Base-by-base conservation (phyloP, 2,329 filamentous ascomycete genomes). In the Ascochyta fabae region DNA sequence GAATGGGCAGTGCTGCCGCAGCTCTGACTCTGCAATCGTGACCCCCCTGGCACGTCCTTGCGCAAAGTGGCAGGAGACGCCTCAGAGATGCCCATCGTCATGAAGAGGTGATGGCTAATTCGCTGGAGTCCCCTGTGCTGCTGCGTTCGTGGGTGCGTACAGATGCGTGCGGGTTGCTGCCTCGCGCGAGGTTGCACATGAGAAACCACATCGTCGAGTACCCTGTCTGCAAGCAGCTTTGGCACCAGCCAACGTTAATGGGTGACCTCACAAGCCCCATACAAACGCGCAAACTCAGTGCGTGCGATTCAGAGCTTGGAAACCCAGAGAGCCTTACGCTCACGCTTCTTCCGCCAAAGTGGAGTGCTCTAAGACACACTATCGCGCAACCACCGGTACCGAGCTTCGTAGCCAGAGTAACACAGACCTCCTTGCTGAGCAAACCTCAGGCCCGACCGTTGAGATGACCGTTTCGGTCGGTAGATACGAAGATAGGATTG, bases 321-420 rank as follows among this genome's bases (percentile, higher is more conserved):
- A 43, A 50, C 48, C 53, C 23, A 48, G 55, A 48, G 19, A 41
- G 47, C 61, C 56, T 53, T 50, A 64, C 57, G 49, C 52, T 59
- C 64, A 62, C 33, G 53, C 53, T 46, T 42, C 53, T 56, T 57
- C 59, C 66, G 65, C 19, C 67, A 63, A 70, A 61, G 63, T 66
- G 61, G 58, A 53, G 44, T 63, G 67, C 64, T 68, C 53, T 68
- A 71, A 48, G 60, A 63, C 50, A 49, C 58, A 59, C 46, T 24
- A 60, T 66, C 55, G 65, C 62, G 57, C 64, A 41, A 59, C 61
- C 56, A 56, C 67, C 68, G 66, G 65, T 71, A 69, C 70, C 69
- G 64, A 63, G 36, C 45, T 59, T 58, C 40, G 55, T 60, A 60
- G 59, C 59, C 62, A 60, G 62, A 58, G 68, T 67, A 23, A 65